Conservation (phyloP, 2,329 filamentous ascomycete genomes). For the Ilyonectria mors-panacis region DNA sequence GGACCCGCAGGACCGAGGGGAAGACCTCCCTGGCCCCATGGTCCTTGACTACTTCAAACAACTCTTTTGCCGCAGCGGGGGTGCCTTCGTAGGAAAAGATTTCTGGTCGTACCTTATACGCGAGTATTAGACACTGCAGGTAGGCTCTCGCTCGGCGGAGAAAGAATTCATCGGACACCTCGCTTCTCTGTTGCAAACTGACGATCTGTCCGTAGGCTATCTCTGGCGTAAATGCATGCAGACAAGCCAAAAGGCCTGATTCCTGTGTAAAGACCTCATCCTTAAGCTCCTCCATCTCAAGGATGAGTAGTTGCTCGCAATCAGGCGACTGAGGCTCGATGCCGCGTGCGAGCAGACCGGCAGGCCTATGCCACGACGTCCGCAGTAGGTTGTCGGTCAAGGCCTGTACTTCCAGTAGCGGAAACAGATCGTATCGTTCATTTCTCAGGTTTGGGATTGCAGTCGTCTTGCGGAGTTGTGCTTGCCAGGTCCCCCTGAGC, state of each 20-base stretch:
- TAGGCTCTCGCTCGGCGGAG: conserved; percentile 26
- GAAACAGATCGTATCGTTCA: conserved; percentile 29
- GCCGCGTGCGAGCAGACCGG: conserved; percentile 18
- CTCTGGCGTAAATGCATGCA: conserved; percentile 25
- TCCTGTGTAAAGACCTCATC: conserved; percentile 25
- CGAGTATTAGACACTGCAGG: conserved; percentile 30
- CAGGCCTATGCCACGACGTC: not conserved
- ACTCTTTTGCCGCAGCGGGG: conserved; percentile 1
- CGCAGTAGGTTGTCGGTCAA: conserved; percentile 25
- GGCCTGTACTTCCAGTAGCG: conserved; percentile 21
- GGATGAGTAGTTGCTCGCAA: conserved; percentile 21
- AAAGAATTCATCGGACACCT: conserved; percentile 15
- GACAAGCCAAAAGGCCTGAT: conserved; percentile 26
- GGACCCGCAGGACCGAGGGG: conserved; percentile 15
- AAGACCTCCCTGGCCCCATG: not conserved
- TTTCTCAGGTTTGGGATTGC: conserved; percentile 21
- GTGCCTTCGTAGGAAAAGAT: conserved; percentile 7
- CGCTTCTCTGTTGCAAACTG: conserved; percentile 12
- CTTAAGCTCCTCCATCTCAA: conserved; percentile 17
- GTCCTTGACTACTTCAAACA: conserved; percentile 26
- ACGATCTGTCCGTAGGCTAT: conserved; percentile 19
- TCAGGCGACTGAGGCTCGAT: conserved; percentile 21
- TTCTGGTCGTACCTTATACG: conserved; percentile 10
- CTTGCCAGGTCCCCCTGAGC: conserved; percentile 26
- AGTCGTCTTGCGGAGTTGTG: conserved; percentile 28